Percentiles rank a stretch among this genome's conserved stretches.
Conservation (phyloP, 2,329 filamentous ascomycete genomes). For the Fusarium sp. region DNA sequence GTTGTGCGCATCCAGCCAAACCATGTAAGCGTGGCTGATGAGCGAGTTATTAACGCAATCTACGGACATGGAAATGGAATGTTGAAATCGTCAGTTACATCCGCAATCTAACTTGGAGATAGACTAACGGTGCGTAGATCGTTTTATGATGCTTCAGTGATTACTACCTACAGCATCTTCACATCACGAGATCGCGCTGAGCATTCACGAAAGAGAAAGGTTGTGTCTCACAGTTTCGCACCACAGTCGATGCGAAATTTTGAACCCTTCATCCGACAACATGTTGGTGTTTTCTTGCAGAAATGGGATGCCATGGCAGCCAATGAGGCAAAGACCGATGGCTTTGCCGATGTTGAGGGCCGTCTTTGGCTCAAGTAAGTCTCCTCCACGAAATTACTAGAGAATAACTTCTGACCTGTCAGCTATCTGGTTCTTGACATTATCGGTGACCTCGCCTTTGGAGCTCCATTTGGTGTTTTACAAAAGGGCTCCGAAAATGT, state of each 20-base stretch:
- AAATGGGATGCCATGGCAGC: constrained; percentile 1
- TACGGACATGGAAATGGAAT: constrained; percentile 10
- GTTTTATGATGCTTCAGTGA: constrained; percentile 6
- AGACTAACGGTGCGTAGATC: not conserved
- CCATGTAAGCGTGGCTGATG: not conserved
- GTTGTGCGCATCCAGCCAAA: constrained; percentile 10
- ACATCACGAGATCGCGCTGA: constrained; percentile 2
- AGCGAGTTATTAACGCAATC: not conserved
- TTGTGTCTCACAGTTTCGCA: constrained; percentile 1
- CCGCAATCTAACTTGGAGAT: no score
- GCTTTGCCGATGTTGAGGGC: not conserved
- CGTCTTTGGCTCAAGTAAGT: constrained; percentile 7
- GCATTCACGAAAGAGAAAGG: constrained; percentile 6
- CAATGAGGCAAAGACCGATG: not conserved
- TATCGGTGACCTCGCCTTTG: constrained; percentile 3
- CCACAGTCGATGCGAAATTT: not conserved
- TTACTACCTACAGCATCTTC: constrained; percentile 1
- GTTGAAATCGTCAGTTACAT: not conserved
- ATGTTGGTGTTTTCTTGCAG: not conserved
- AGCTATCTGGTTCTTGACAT: constrained; percentile 11
- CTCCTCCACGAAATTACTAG: rapidly evolving
- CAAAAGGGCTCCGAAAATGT: not conserved
- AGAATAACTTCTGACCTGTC: rapidly evolving
- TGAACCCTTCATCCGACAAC: not conserved
- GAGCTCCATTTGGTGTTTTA: constrained; percentile 1